Evolutionary conservation across 805 yeast species (phyloP).

Genomic region (Saccharomycopsis fermentans): DNA sequence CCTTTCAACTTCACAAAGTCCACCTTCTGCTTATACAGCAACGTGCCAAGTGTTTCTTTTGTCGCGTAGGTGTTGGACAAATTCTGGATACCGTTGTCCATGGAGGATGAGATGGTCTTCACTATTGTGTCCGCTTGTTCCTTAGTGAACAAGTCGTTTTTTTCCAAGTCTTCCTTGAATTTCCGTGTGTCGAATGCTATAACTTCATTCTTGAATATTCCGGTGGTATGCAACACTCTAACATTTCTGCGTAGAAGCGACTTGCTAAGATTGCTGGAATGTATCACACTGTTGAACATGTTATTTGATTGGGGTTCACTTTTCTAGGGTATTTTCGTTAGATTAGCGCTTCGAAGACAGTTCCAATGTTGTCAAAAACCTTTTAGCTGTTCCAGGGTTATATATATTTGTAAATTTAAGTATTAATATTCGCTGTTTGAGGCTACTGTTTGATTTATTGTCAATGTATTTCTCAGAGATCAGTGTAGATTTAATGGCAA

Average conservation of each 20-base stretch:
- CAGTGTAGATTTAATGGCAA: too few relatives aligned
- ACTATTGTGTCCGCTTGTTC: constrained; percentile 78
- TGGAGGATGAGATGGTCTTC: constrained; percentile 57
- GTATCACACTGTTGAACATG: background rate
- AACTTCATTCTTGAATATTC: background rate
- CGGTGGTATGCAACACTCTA: background rate
- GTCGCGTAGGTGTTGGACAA: constrained; percentile 74
- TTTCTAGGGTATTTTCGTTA: too few relatives aligned
- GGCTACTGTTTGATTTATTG: too few relatives aligned
- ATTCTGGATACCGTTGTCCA: constrained; percentile 69
- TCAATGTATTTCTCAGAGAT: too few relatives aligned
- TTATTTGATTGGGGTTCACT: too few relatives aligned
- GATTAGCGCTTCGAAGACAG: too few relatives aligned
- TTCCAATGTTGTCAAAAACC: too few relatives aligned
- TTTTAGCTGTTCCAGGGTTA: too few relatives aligned
- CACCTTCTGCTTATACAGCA: constrained; percentile 91
- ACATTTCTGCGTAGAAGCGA: background rate
- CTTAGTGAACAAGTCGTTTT: constrained; percentile 59
- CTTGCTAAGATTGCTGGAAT: background rate
- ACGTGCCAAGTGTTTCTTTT: constrained; percentile 69
- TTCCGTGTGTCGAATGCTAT: constrained; percentile 49
- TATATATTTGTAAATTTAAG: too few relatives aligned
- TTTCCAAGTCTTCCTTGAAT: constrained; percentile 51
- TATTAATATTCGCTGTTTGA: too few relatives aligned
- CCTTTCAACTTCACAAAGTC: constrained; percentile 93